A percentile compares a stretch with the other conserved stretches of the same genome.
Evolutionary conservation across 2,329 filamentous ascomycete species (phyloP).

Genomic region (Phialemoniopsis sp.): DNA sequence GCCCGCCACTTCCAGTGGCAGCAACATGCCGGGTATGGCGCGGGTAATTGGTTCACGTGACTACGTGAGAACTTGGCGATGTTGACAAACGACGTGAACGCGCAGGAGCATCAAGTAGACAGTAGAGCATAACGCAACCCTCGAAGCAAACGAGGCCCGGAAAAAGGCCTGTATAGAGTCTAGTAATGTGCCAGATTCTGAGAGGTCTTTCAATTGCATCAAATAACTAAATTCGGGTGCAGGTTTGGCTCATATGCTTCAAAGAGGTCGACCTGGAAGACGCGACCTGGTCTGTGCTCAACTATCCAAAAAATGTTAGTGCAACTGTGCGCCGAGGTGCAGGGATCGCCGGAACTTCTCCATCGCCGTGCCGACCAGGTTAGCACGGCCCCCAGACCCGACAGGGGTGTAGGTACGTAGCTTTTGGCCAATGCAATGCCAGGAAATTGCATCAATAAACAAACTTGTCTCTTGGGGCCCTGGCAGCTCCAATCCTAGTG

Average conservation of each 20-base stretch:
- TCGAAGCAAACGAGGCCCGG: too few species aligned
- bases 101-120: too few species aligned
- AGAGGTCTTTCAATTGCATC: too few species aligned
- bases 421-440: not conserved
- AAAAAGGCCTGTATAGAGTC: too few species aligned
- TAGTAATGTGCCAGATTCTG: too few species aligned
- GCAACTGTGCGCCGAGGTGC: slow-evolving; percentile 4
- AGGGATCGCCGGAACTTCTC: slow-evolving; percentile 12
- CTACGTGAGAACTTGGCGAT: slow-evolving; percentile 8
- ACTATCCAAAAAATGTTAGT: too few species aligned
- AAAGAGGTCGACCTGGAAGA: slow-evolving; percentile 3
- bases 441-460: slow-evolving; percentile 2
- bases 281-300: slow-evolving; percentile 11
- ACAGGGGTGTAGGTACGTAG: not conserved
- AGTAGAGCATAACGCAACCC: too few species aligned
- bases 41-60: slow-evolving; percentile 9
- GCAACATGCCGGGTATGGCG: too few species aligned
- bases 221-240: too few species aligned
- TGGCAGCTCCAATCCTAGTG: not conserved
- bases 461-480: not conserved
- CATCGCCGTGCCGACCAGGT: slow-evolving; percentile 4
- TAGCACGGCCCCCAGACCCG: too few species aligned
- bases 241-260: too few species aligned
- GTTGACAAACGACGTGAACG: not conserved
- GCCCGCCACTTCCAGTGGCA: too few species aligned